Conservation (phyloP, 129 eudicot genomes). For the Oenanthe sinensis region DNA sequence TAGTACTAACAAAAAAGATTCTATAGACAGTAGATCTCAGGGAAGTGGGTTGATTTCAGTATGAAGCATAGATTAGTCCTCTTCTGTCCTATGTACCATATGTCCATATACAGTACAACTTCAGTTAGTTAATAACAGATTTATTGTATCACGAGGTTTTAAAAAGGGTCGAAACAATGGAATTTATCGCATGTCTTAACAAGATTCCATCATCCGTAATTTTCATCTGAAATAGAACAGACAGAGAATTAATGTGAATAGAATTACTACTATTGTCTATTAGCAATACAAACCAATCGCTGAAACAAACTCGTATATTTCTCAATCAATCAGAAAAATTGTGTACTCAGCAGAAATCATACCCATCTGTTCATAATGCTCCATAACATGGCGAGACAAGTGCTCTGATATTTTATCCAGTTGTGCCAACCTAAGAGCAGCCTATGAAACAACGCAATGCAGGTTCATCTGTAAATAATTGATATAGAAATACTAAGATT, state of each 20-base stretch:
- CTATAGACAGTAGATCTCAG: neutral
- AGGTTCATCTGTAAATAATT: slow-evolving; percentile 22
- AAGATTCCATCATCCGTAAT: neutral
- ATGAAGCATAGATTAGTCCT: neutral
- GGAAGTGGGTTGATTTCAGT: neutral
- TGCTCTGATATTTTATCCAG: slow-evolving; percentile 80
- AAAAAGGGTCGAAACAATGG: neutral
- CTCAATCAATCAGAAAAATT: slow-evolving; percentile 1
- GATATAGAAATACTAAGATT: slow-evolving; percentile 17
- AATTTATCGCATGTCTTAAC: neutral
- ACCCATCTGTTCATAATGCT: slow-evolving; percentile 99
- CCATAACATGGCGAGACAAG: slow-evolving; percentile 88
- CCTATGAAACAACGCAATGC: slow-evolving; percentile 49
- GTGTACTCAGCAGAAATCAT: slow-evolving; percentile 16
- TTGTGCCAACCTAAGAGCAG: slow-evolving; percentile 79
- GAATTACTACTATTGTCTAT: neutral
- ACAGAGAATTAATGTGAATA: neutral
- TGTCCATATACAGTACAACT: neutral
- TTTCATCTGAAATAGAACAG: neutral
- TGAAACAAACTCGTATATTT: neutral
- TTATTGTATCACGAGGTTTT: neutral
- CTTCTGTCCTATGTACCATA: neutral
- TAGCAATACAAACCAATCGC: neutral
- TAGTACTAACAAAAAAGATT: too few relatives aligned
- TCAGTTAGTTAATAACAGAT: neutral